Conservation (phyloP, 495 filamentous ascomycete genomes). For the Aspergillus sclerotiicarbonarius region DNA sequence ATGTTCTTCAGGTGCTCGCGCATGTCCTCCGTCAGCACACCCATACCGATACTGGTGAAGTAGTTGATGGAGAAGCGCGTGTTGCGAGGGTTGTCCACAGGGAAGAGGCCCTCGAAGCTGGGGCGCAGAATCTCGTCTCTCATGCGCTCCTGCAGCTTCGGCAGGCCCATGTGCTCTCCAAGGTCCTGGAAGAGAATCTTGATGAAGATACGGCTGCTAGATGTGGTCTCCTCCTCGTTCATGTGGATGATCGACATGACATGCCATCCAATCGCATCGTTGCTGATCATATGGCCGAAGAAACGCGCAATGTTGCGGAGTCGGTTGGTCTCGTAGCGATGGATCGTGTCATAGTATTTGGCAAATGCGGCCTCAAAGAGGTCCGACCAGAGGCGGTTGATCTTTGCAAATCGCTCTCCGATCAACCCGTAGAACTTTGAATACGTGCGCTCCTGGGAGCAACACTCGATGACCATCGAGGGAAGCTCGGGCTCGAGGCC, state of each 20-base stretch:
- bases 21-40: constrained; percentile 92
- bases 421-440: constrained; percentile 95
- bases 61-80: constrained; percentile 98
- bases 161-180: constrained; percentile 78
- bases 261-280: constrained; percentile 90
- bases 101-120: constrained; percentile 85
- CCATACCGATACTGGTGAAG: constrained; percentile 96
- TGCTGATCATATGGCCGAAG: constrained; percentile 86
- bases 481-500: constrained; percentile 88
- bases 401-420: constrained; percentile 89
- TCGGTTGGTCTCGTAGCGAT: constrained; percentile 91
- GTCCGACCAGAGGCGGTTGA: constrained; percentile 92
- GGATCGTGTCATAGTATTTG: constrained; percentile 96
- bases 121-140: constrained; percentile 74
- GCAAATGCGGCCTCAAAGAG: constrained; percentile 85
- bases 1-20: constrained; percentile 82
- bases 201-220: constrained; percentile 93
- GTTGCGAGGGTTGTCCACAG: constrained; percentile 77
- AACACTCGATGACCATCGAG: constrained; percentile 95
- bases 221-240: constrained; percentile 96
- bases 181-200: constrained; percentile 97
- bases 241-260: constrained; percentile 78
- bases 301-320: constrained; percentile 93
- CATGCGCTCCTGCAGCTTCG: constrained; percentile 70
- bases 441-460: constrained; percentile 92